These are phyloP conservation scores for Ormosia semicastrata DNA, from an alignment of 306 rosid species.

Conservation along the genomic window DNA sequence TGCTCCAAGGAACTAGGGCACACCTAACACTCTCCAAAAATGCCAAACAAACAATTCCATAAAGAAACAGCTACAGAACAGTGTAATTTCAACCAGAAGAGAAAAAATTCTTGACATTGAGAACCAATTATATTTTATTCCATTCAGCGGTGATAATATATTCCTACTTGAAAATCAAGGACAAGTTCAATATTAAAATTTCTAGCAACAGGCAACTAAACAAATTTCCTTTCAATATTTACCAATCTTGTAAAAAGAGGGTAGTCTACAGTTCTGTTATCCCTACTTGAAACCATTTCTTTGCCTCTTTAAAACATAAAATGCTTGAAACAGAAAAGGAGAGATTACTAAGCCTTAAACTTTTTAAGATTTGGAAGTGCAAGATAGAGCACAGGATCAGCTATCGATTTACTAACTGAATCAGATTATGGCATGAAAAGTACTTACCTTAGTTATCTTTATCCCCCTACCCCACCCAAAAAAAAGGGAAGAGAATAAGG, in stretches of 20 bases:
- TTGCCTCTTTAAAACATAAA: background rate
- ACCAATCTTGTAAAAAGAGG: constrained; percentile 10
- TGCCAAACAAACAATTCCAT: background rate
- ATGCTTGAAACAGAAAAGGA: background rate
- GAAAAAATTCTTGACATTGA: background rate
- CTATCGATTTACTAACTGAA: background rate
- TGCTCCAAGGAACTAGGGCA: background rate
- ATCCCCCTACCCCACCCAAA: background rate
- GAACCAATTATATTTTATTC: background rate
- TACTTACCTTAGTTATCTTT: background rate
- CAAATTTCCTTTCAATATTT: constrained; percentile 10
- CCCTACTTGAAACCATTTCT: background rate
- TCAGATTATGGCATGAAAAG: constrained; percentile 9
- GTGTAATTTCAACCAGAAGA: background rate
- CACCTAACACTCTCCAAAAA: background rate
- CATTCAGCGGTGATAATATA: background rate
- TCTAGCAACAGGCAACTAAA: background rate
- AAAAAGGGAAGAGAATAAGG: background rate
- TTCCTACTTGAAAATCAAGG: background rate
- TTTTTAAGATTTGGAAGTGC: constrained; percentile 21
- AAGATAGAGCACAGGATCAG: background rate
- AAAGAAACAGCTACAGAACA: background rate
- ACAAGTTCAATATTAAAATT: background rate
- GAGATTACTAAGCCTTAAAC: background rate
- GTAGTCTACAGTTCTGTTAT: background rate